A percentile compares a stretch with the other conserved stretches of the same genome.
Conservation (phyloP, 495 filamentous ascomycete species). For the Penicillium longicatenatum region DNA sequence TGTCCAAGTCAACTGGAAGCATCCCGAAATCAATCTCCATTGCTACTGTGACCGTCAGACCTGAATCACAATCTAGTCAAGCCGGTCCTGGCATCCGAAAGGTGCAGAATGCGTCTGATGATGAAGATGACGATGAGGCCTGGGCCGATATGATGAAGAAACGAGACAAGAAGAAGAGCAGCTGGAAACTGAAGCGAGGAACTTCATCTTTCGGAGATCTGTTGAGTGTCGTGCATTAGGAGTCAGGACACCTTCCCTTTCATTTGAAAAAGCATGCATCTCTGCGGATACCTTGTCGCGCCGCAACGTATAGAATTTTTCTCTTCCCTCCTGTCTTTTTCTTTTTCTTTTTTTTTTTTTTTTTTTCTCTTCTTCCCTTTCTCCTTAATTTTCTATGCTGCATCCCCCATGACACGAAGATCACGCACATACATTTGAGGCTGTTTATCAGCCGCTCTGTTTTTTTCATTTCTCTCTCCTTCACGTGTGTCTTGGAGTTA, state of each 20-base stretch:
- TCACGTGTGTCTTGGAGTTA: slow-evolving; percentile 3
- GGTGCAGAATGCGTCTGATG: slow-evolving; percentile 36
- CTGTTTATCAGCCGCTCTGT: background rate
- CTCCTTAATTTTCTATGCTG: slow-evolving; percentile 7
- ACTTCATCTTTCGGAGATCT: slow-evolving; percentile 43
- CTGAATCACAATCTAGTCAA: slow-evolving; percentile 34
- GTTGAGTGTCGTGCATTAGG: slow-evolving; percentile 46
- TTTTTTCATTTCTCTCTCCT: background rate
- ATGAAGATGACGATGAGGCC: slow-evolving; percentile 81
- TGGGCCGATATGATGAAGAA: slow-evolving; percentile 88
- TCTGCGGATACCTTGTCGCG: background rate
- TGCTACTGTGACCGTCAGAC: slow-evolving; percentile 40
- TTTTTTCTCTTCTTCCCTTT: background rate
- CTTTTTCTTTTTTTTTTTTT: background rate
- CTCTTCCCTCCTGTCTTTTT: background rate
- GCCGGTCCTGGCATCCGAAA: slow-evolving; percentile 29
- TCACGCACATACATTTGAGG: slow-evolving; percentile 27
- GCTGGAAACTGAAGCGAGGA: slow-evolving; percentile 70
- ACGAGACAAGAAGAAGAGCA: slow-evolving; percentile 74
- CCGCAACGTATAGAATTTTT: slow-evolving; percentile 19
- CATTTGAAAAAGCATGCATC: slow-evolving; percentile 6
- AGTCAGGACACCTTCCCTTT: background rate
- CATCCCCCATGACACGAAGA: slow-evolving; percentile 20
- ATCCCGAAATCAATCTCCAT: slow-evolving; percentile 37
- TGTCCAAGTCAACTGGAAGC: slow-evolving; percentile 21